A percentile compares a stretch with the other conserved stretches of the same genome.
Evolutionary conservation across 2,329 filamentous ascomycete genomes (phyloP).

Genomic region (Periconia macrospinosa): DNA sequence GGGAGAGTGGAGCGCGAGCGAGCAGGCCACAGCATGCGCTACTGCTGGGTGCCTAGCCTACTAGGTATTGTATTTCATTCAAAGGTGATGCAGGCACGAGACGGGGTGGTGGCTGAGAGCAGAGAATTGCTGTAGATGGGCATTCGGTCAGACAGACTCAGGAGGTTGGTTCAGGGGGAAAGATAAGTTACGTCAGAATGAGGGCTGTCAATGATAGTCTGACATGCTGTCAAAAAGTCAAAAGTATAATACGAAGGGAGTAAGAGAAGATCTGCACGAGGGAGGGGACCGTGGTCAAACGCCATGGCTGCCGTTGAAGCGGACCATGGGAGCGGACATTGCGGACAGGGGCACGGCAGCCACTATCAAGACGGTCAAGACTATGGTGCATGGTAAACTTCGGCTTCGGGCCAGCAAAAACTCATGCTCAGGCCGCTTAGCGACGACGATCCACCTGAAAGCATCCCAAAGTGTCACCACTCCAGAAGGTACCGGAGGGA

Average conservation of each 20-base stretch:
- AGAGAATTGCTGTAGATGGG: too few species aligned
- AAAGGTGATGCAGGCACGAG: too few species aligned
- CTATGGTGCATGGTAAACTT: background rate
- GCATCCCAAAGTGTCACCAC: background rate
- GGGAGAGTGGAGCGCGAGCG: background rate
- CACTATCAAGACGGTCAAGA: slow-evolving; percentile 7
- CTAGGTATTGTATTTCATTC: too few species aligned
- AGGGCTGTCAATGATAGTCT: too few species aligned
- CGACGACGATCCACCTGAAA: background rate
- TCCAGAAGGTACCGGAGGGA: too few species aligned
- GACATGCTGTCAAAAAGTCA: background rate
- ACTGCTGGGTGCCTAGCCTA: too few species aligned
- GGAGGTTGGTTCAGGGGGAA: too few species aligned
- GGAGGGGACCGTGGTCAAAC: slow-evolving; percentile 1
- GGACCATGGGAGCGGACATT: slow-evolving; percentile 11
- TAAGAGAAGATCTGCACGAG: background rate
- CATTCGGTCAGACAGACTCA: too few species aligned
- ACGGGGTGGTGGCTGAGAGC: too few species aligned
- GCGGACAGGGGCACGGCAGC: slow-evolving; percentile 4
- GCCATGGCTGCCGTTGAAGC: slow-evolving; percentile 6
- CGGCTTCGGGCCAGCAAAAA: background rate
- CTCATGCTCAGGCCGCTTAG: slow-evolving; percentile 7
- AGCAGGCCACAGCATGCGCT: too few species aligned
- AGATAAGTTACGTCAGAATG: too few species aligned
- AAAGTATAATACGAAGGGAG: background rate